phyloP scores from a whole-genome alignment of 495 filamentous ascomycete species.

The Aspergillus sclerotiicarbonarius region DNA sequence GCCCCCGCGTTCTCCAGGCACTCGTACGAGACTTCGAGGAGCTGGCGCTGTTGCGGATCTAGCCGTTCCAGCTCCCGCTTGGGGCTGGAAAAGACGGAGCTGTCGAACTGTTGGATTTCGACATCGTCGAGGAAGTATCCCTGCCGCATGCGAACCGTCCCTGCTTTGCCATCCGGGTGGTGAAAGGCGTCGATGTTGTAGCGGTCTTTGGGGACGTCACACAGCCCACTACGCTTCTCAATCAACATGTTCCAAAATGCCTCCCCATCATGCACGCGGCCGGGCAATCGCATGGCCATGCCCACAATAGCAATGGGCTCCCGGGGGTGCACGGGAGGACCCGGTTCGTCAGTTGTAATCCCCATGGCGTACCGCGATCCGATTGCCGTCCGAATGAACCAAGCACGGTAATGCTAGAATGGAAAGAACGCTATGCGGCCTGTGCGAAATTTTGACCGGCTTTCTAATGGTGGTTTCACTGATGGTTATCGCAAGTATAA shows the following conservation, averaged over 20 bases:
- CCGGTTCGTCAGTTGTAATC: background rate
- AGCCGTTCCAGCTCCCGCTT: constrained; percentile 45
- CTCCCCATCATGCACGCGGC: constrained; percentile 31
- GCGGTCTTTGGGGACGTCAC: constrained; percentile 15
- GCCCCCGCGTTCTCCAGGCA: constrained; percentile 44
- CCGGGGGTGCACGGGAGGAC: background rate
- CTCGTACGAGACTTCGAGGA: constrained; percentile 51
- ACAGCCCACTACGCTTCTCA: constrained; percentile 4
- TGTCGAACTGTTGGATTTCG: constrained; percentile 17
- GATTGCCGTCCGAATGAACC: too few species aligned
- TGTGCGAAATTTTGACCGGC: too few species aligned
- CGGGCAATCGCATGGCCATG: constrained; percentile 48
- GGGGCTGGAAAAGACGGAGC: constrained; percentile 37
- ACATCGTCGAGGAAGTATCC: constrained; percentile 54
- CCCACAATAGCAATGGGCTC: constrained; percentile 47
- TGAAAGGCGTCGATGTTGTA: constrained; percentile 14
- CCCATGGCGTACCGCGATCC: background rate
- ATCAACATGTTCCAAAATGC: constrained; percentile 10
- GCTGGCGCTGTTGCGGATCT: constrained; percentile 56
- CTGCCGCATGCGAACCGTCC: constrained; percentile 16
- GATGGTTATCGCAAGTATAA: too few species aligned
- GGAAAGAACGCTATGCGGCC: too few species aligned
- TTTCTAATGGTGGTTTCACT: too few species aligned
- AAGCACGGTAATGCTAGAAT: too few species aligned
- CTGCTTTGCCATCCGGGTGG: constrained; percentile 10